Base-by-base conservation (phyloP, 2,329 filamentous ascomycete genomes). In the Cladosporium cucumerinum region DNA sequence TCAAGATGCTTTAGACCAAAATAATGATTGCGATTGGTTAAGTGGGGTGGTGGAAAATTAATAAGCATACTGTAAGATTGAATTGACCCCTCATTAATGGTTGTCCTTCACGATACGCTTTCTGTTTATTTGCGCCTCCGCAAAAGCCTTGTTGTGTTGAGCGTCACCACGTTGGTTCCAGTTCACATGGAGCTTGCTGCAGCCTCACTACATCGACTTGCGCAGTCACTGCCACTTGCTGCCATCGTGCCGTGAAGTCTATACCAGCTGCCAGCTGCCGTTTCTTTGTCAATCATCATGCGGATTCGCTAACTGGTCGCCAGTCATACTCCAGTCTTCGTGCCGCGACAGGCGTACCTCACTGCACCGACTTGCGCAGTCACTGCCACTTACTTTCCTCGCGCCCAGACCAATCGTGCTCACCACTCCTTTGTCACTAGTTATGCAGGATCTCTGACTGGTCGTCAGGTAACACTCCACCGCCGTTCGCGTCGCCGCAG, bases 1-100 rank as follows among this genome's bases (percentile, higher is more conserved):
- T 69, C 34, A 69, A 71, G 63, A 68, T 77, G 68, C 66, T 73
- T 49, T 74, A 65, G 51, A 49, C 48, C 54, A 58, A 51, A 52
- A n/a, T 30, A 28, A 39, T 26, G 48, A 34, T 36, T 55, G 25
- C 25, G 25, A 46, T 62, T 39, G 49, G 60, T 32, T 26, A 32
- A 32, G 48, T 30, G 26, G 46, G 18, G 30, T 18, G 43, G 54
- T 63, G 57, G n/a, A 57, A 25, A 57, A 51, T 30, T 28, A 64
- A 52, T 43, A 23, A 28, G 14, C 30, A 39, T 39, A 26, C 8
- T 57, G 43, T 64, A 59, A 51, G 51, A 57, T 57, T 32, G 7
- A 46, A n/a, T 36, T 26, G 54, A 57, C 18, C 51, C 28, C 51
- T 54, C 51, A 5, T 18, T 21, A 46, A 21, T 46, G 39, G 39